Evolutionary conservation across 1,139 yeast species (phyloP).

Genomic region (Scheffersomyces parashehatae): DNA sequence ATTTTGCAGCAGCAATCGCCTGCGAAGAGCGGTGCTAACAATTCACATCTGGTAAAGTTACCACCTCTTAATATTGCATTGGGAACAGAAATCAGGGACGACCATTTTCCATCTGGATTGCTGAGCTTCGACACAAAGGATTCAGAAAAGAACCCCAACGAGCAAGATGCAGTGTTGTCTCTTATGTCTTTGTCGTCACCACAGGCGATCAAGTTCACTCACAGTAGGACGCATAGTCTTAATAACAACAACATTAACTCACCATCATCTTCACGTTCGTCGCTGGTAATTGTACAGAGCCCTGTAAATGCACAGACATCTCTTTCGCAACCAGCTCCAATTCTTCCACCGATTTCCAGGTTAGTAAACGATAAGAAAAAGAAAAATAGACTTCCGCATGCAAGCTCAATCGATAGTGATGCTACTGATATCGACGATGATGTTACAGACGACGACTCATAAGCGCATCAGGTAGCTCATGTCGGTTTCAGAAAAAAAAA

Average conservation of each 20-base stretch:
- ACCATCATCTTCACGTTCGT: constrained; percentile 19
- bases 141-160: constrained; percentile 20
- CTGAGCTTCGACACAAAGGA: not conserved
- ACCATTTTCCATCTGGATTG: not conserved
- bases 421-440: constrained; percentile 12
- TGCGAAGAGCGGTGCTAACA: not conserved
- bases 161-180: constrained; percentile 47
- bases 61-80: constrained; percentile 35
- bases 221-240: constrained; percentile 33
- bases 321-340: constrained; percentile 13
- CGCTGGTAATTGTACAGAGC: constrained; percentile 16
- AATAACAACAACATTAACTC: constrained; percentile 21
- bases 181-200: constrained; percentile 49
- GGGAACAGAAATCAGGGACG: constrained; percentile 6
- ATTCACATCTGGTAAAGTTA: constrained; percentile 13
- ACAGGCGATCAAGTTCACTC: constrained; percentile 35
- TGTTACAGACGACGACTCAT: constrained; percentile 4
- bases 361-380: constrained; percentile 16
- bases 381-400: not conserved
- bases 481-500: no score
- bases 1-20: constrained; percentile 1
- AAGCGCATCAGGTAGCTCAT: no score
- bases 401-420: constrained; percentile 19
- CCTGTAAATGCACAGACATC: constrained; percentile 7
- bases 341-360: constrained; percentile 39